Evolutionary conservation across 345 rosid species (phyloP), one percentile per base, ranked within the genome.

Genomic region (Camelina sativa): DNA sequence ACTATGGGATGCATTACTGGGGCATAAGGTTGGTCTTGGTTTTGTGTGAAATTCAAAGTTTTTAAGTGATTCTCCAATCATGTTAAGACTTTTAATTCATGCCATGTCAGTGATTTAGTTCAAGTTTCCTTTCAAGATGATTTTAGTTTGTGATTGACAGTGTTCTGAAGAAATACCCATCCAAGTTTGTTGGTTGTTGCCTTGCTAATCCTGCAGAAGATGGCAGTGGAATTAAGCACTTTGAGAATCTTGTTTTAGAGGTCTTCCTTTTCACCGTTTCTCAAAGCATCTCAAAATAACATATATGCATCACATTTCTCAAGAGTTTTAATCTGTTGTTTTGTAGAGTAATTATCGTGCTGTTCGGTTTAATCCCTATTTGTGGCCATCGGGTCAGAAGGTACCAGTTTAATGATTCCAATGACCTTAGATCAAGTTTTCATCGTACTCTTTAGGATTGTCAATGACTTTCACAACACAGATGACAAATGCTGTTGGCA

Each of bases 121-220:
- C 12, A 32, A 32, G 12, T 41, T 11, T 44, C 28, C 41, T 41
- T 20, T 70, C 8, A 38, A 17, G 13, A 50, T 65, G 56, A 40
- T 11, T 17, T 40, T 44, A 13, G 19, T 66, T 66, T 72, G 53
- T 66, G 53, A 8, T 51, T 66, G 73, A 72, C 84, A 93, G 96
- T 59, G 88, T 84, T 73, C 54, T 94, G 74, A 86, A 85, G 82
- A 91, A 82, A 76, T 80, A 87, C 80, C 97, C 97, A 3, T 78
- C 85, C 57, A 94, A 91, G 83, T 91, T 91, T 73, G 85, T 79
- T 4, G 98, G 98, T 32, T 94, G 97, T 80, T 89, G 96, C 84
- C 96, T 94, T 63, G 96, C 98, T 59, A 87, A 91, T 84, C 97
- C 98, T 61, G 87, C 94, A 78, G 96, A 87, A 80, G 91, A 94